Base-by-base conservation (phyloP, 2,329 filamentous ascomycete genomes). In the Colletotrichum plurivorum region DNA sequence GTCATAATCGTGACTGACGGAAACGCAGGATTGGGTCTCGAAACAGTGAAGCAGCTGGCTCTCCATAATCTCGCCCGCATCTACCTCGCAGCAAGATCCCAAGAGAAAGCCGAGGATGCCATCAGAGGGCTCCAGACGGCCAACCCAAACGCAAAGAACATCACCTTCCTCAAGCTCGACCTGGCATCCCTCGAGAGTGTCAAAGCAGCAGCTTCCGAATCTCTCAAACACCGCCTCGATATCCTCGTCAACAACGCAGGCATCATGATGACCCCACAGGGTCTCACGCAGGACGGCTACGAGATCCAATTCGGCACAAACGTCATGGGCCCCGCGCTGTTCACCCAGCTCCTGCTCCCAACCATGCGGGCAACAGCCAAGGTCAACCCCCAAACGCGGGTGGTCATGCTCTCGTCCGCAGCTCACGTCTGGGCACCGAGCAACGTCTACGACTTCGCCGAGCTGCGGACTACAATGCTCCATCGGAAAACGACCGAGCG, bases 1-100 rank as follows among this genome's bases (percentile, higher is more conserved):
- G 81, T 86, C 15, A 80, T 87, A 52, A 75, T 87, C n/a, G 77
- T 88, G 12, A 88, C 85, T 6, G 87, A 85, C 60, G 85, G 84
- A 83, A 77, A 61, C 53, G 51, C 39, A 2, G 58, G 65, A 0
- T 16, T 68, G 1, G 65, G 65, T 1, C 13, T 39, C 20, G 31
- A 58, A 27, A 53, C 27, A n/a, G 53, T 46, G 1, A 43, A 43
- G 6, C 43, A 68, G 22, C 53, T 58, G 2, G 36, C 52, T 8
- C n/a, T 18, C 15, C 87, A 89, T 74, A 75, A 79, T 8, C 85
- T 87, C 2, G 78, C 79, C 0, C 83, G 86, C 61, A 85, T 90
- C 70, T 89, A 85, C 77, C 82, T 90, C 60, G 85, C 82, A 20
- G 85, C 85, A 1, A 83, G 87, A 51, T 84, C 78, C n/a, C 77